A percentile compares a stretch with the other conserved stretches of the same genome.
Conservation (phyloP, 306 rosid genomes). For the Sicyos baderoa region DNA sequence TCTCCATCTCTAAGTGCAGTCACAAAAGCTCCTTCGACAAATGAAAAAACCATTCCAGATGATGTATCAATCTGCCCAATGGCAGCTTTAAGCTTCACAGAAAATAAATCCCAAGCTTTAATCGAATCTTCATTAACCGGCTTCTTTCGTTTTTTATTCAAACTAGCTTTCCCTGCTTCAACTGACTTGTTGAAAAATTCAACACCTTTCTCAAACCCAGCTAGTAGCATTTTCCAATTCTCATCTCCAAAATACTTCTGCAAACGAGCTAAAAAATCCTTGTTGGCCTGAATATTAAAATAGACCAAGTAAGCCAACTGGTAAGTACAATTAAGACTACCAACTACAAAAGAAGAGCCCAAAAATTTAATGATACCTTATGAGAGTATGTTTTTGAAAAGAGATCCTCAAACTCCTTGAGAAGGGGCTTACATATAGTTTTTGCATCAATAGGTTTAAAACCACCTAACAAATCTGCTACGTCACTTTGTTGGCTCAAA, state of each 20-base stretch:
- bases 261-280: slow-evolving; percentile 22
- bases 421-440: slow-evolving; percentile 43
- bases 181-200: slow-evolving; percentile 27
- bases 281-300: slow-evolving; percentile 43
- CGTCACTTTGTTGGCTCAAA: slow-evolving; percentile 94
- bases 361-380: slow-evolving; percentile 35
- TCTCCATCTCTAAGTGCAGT: slow-evolving; percentile 77
- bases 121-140: slow-evolving; percentile 42
- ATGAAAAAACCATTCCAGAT: slow-evolving; percentile 77
- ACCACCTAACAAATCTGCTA: slow-evolving; percentile 80
- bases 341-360: slow-evolving; percentile 17
- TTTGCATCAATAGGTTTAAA: slow-evolving; percentile 70
- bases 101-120: slow-evolving; percentile 59
- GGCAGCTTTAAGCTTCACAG: slow-evolving; percentile 42
- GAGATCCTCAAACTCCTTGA: slow-evolving; percentile 50
- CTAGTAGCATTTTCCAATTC: slow-evolving; percentile 48
- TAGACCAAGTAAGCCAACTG: slow-evolving; percentile 14
- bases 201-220: slow-evolving; percentile 39
- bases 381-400: slow-evolving; percentile 40
- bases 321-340: slow-evolving; percentile 11
- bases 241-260: slow-evolving; percentile 31
- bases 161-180: slow-evolving; percentile 27
- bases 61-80: slow-evolving; percentile 37
- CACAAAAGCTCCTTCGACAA: slow-evolving; percentile 89
- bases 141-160: slow-evolving; percentile 58